Percentiles rank a stretch among this genome's conserved stretches.
Conservation (phyloP, 139 green algal genomes). For the Zygnema cylindricum region DNA sequence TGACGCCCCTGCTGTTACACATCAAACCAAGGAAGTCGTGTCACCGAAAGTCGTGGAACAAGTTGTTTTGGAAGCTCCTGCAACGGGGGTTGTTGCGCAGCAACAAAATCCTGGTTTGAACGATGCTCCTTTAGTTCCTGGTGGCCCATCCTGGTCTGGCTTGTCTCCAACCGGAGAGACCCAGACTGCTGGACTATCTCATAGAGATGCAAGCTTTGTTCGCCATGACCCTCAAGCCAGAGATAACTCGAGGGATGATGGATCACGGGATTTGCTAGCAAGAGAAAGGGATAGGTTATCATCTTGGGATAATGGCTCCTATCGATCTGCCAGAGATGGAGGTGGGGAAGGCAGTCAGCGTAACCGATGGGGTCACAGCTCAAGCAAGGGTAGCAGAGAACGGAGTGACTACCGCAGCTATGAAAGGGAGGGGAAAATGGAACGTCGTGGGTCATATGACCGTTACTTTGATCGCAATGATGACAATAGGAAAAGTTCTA, state of each 20-base stretch:
- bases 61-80: no score
- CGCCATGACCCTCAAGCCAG: neutral
- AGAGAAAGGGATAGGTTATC: neutral
- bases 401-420: neutral
- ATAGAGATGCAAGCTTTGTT: neutral
- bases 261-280: neutral
- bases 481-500: neutral
- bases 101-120: neutral
- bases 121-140: neutral
- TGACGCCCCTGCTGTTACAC: no score
- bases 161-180: neutral
- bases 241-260: neutral
- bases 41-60: no score
- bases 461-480: neutral
- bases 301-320: neutral
- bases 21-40: no score
- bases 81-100: neutral
- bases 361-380: neutral
- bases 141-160: neutral
- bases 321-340: neutral
- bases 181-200: neutral
- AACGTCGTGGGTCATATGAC: neutral
- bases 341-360: neutral
- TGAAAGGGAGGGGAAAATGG: neutral
- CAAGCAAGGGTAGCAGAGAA: neutral